Conservation (phyloP, 2,329 filamentous ascomycete genomes). For the Stagonosporopsis cucurbitacearum region DNA sequence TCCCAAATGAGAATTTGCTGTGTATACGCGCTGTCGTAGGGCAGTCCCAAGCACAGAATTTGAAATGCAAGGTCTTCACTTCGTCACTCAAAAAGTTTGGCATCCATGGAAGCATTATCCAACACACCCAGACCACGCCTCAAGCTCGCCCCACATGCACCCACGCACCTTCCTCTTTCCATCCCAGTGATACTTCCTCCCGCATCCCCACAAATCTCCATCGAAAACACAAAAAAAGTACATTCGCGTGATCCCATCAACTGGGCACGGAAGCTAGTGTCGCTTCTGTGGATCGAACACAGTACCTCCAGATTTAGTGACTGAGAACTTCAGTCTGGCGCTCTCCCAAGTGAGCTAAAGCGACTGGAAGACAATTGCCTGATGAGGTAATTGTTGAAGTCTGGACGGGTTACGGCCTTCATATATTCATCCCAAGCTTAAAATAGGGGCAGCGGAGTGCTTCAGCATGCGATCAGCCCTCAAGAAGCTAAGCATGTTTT, state of each 20-base stretch:
- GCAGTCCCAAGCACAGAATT: too few species aligned
- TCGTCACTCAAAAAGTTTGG: too few species aligned
- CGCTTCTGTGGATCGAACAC: conserved; percentile 23
- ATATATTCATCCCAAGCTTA: not conserved
- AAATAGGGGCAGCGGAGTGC: too few species aligned
- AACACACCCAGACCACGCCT: not conserved
- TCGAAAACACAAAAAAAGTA: conserved; percentile 9
- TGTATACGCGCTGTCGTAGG: not conserved
- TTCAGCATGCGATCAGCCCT: not conserved
- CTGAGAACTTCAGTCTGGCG: conserved; percentile 23
- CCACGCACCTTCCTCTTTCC: not conserved
- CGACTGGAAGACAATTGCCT: conserved; percentile 19
- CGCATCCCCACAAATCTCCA: not conserved
- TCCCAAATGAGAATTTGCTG: not conserved
- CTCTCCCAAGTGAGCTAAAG: conserved; percentile 24
- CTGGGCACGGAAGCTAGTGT: conserved; percentile 19
- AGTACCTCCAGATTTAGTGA: conserved; percentile 23
- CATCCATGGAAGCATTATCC: too few species aligned
- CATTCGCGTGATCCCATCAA: conserved; percentile 11
- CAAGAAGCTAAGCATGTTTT: too few species aligned
- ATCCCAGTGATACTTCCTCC: not conserved
- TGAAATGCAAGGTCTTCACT: too few species aligned
- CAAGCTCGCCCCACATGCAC: not conserved
- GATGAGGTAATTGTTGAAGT: conserved; percentile 19
- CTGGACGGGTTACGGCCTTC: not conserved